phyloP scores from a whole-genome alignment of 495 filamentous ascomycete genomes.

The Penicillium diatomitis region DNA sequence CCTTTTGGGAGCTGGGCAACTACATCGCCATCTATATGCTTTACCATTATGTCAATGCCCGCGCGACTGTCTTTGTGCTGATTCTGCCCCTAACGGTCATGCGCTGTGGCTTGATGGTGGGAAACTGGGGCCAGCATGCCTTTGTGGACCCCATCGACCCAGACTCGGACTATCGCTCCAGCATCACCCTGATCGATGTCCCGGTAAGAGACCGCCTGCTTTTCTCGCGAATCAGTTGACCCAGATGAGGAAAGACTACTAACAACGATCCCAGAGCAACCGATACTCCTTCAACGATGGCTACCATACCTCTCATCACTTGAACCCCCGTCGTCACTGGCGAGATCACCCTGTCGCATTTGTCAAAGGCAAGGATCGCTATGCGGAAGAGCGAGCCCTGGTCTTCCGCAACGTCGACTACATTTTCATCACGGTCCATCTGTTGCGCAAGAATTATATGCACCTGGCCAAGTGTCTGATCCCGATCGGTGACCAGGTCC shows the following conservation, averaged over 20 bases:
- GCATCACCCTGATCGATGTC: slow-evolving; percentile 65
- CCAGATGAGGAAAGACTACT: neutral
- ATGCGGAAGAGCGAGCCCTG: slow-evolving; percentile 50
- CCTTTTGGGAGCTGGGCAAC: slow-evolving; percentile 48
- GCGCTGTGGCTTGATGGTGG: slow-evolving; percentile 59
- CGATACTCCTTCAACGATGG: slow-evolving; percentile 70
- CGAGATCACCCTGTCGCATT: slow-evolving; percentile 61
- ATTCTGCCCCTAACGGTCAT: slow-evolving; percentile 51
- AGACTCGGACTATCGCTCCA: slow-evolving; percentile 59
- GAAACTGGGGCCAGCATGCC: slow-evolving; percentile 71
- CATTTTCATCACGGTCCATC: slow-evolving; percentile 52
- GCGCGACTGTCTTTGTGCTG: slow-evolving; percentile 49
- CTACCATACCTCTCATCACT: slow-evolving; percentile 69
- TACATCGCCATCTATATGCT: slow-evolving; percentile 41
- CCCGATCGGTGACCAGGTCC: slow-evolving; percentile 58
- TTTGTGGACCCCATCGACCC: slow-evolving; percentile 62
- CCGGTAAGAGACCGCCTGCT: slow-evolving; percentile 40
- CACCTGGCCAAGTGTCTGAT: slow-evolving; percentile 56
- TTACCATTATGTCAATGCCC: slow-evolving; percentile 36
- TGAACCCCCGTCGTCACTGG: slow-evolving; percentile 67
- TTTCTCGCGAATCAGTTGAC: neutral
- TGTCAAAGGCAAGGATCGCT: slow-evolving; percentile 51
- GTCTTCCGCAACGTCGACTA: slow-evolving; percentile 68
- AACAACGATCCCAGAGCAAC: slow-evolving; percentile 44
- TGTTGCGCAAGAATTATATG: slow-evolving; percentile 54